Percentiles rank a stretch among this genome's conserved stretches.
These are phyloP conservation scores for Hermanozyma aechmeae DNA, from an alignment of 805 yeast species.

Conservation along the genomic window DNA sequence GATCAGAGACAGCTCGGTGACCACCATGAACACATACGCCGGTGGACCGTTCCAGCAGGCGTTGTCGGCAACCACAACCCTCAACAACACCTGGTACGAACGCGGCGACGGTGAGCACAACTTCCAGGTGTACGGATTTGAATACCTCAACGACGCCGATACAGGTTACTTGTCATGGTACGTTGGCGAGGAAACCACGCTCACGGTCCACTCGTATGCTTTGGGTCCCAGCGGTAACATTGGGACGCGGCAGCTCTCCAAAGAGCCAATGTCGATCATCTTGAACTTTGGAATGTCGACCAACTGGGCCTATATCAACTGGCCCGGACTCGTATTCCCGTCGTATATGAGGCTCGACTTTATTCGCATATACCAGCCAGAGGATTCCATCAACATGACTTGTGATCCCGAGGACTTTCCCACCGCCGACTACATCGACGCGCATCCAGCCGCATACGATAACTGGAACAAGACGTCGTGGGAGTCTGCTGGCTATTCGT, in stretches of 20 bases:
- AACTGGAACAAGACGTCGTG: slow-evolving; percentile 28
- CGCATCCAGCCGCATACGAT: slow-evolving; percentile 22
- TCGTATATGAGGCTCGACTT: slow-evolving; percentile 28
- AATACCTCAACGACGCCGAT: slow-evolving; percentile 20
- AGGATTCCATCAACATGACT: slow-evolving; percentile 16
- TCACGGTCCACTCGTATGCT: slow-evolving; percentile 21
- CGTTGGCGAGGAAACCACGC: slow-evolving; percentile 18
- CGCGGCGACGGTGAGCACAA: slow-evolving; percentile 7
- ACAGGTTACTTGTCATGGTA: slow-evolving; percentile 27
- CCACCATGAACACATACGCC: slow-evolving; percentile 27
- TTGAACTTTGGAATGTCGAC: slow-evolving; percentile 32
- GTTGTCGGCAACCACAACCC: slow-evolving; percentile 24
- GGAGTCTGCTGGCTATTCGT: slow-evolving; percentile 33
- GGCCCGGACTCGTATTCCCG: slow-evolving; percentile 26
- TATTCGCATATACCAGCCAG: slow-evolving; percentile 32
- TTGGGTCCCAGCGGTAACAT: slow-evolving; percentile 31
- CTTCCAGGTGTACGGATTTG: slow-evolving; percentile 27
- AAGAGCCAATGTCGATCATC: slow-evolving; percentile 30
- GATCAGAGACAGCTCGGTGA: slow-evolving; percentile 17
- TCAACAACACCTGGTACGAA: slow-evolving; percentile 29
- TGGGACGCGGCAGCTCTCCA: slow-evolving; percentile 25
- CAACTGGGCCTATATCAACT: slow-evolving; percentile 32
- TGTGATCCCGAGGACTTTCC: slow-evolving; percentile 32
- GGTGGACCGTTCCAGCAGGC: slow-evolving; percentile 34
- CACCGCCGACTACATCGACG: slow-evolving; percentile 24